phyloP scores from a whole-genome alignment of 257 asterid genomes.

The Haberlea rhodopensis region DNA sequence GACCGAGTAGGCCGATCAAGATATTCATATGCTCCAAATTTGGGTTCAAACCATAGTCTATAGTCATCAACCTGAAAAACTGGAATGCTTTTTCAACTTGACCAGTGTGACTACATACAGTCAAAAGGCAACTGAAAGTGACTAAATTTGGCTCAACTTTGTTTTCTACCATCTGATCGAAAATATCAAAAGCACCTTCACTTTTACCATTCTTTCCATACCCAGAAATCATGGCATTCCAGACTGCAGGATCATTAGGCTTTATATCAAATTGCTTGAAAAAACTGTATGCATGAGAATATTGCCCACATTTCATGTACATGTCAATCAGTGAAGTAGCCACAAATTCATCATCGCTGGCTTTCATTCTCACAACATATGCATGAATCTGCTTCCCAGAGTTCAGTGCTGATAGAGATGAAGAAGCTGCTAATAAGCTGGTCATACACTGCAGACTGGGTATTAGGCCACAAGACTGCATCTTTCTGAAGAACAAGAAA shows the following conservation, averaged over 20 bases:
- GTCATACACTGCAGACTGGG: conserved; percentile 55
- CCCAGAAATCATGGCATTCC: conserved; percentile 96
- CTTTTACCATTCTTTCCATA: conserved; percentile 65
- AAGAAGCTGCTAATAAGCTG: conserved; percentile 66
- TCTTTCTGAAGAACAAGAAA: conserved; percentile 60
- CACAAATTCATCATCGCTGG: conserved; percentile 41
- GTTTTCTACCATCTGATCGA: conserved; percentile 51
- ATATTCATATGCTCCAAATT: conserved; percentile 55
- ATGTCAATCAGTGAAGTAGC: conserved; percentile 77
- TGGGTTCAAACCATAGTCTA: conserved; percentile 56
- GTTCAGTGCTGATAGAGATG: conserved; percentile 41
- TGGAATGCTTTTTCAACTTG: conserved; percentile 58
- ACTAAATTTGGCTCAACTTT: conserved; percentile 63
- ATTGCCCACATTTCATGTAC: conserved; percentile 84
- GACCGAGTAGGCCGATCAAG: conserved; percentile 73
- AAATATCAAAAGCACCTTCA: conserved; percentile 63
- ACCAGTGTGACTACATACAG: conserved; percentile 70
- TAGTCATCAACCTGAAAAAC: conserved; percentile 50
- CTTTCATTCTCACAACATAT: conserved; percentile 43
- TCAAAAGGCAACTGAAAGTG: conserved; percentile 70
- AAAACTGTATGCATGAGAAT: conserved; percentile 38
- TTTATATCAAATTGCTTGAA: conserved; percentile 46
- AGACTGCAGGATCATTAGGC: conserved; percentile 70
- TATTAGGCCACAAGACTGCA: conserved; percentile 43
- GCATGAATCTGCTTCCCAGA: conserved; percentile 72